Evolutionary conservation across 352 stramenopile species (phyloP).

Genomic region (Phytopythium oedochilum): DNA sequence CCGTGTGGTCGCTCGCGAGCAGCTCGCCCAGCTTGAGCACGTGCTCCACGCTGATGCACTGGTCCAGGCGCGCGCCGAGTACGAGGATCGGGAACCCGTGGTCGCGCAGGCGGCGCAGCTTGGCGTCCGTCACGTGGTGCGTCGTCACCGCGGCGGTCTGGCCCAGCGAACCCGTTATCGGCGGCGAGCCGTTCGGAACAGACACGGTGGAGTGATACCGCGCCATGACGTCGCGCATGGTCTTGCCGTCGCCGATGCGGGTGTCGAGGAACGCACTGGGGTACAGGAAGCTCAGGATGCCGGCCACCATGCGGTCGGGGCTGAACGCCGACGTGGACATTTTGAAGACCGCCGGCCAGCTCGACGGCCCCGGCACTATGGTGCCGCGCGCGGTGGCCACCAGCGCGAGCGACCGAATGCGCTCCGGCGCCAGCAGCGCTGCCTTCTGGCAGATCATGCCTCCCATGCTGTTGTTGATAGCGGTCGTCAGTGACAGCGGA

Average conservation of each 20-base stretch:
- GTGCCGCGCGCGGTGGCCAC: slow-evolving; percentile 23
- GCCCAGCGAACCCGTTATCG: slow-evolving; percentile 12
- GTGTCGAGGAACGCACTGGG: slow-evolving; percentile 28
- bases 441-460: slow-evolving; percentile 36
- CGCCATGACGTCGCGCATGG: slow-evolving; percentile 32
- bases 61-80: slow-evolving; percentile 23
- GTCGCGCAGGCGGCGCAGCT: slow-evolving; percentile 27
- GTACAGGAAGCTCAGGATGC: slow-evolving; percentile 45
- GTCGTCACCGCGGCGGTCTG: slow-evolving; percentile 21
- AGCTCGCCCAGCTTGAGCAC: slow-evolving; percentile 18
- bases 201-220: slow-evolving; percentile 25
- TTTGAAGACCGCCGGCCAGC: slow-evolving; percentile 20
- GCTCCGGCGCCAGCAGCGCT: slow-evolving; percentile 13
- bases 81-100: slow-evolving; percentile 35
- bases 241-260: slow-evolving; percentile 19
- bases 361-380: slow-evolving; percentile 8
- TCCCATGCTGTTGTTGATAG: slow-evolving; percentile 10
- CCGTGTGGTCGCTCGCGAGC: slow-evolving; percentile 25
- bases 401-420: slow-evolving; percentile 24
- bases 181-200: slow-evolving; percentile 9
- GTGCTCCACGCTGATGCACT: slow-evolving; percentile 24
- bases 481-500: not conserved
- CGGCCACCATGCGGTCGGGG: slow-evolving; percentile 26
- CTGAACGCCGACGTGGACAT: slow-evolving; percentile 23
- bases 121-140: slow-evolving; percentile 26